Evolutionary conservation across 1,139 yeast species (phyloP), one percentile per base, ranked within the genome.

Genomic region (Magnusiomyces suaveolens): DNA sequence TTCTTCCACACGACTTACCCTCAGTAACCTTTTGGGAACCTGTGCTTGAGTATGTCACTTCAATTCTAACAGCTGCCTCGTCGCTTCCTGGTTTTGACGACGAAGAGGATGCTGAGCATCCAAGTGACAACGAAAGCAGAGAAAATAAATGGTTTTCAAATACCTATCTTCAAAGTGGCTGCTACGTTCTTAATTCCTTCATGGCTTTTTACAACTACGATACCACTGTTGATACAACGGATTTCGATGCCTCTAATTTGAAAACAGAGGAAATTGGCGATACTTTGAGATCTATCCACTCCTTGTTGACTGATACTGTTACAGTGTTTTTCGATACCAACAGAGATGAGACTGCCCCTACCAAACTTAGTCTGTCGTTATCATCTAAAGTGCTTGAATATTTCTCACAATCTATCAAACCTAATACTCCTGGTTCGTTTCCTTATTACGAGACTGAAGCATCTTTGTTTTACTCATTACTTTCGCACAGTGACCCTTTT

Each of bases 281-380:
- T 20, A 46, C 14, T 24, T 26, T 46, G 48, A 32, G 36, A 46
- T 14, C 87, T 24, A 72, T 77, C 72, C 72, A 75, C 58, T 64
- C 81, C 46, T 73, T 84, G 64, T 76, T 80, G 39, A 62, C 79
- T 14, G 89, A 90, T 26, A 76, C 87, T 3, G 75, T 75, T 56
- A 70, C 82, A 24, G 78, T 82, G 24, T 72, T 84, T 54, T 84
- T 82, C 63, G 94, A 92, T 25, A 68, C 84, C 33, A 84, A 83
- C 64, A 73, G 79, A 52, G 69, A 84, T 59, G 90, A 84, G 65
- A 81, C 14, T 12, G 12, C 14, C 3, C 29, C 21, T 2, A 1
- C 63, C 74, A 18, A 21, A 23, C 36, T 46, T 18, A 38, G 29
- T n/a, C 20, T 26, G 20, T 26, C 33, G 20, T 46, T 46, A 8